Percentiles rank a stretch among this genome's conserved stretches.
phyloP scores from a whole-genome alignment of 352 stramenopile genomes.

The Pythium apleroticum region DNA sequence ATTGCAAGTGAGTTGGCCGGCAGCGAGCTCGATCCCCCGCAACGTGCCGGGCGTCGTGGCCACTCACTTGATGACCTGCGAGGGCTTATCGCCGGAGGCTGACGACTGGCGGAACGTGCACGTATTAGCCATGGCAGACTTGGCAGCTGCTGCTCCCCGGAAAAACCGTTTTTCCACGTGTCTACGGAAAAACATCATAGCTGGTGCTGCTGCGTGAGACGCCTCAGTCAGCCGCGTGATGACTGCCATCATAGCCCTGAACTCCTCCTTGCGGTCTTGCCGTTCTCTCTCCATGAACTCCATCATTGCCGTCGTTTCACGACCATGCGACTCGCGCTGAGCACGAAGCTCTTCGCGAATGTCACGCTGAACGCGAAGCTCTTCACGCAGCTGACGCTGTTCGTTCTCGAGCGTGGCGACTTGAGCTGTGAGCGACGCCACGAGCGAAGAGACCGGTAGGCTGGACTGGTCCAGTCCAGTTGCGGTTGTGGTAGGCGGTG shows the following conservation, averaged over 20 bases:
- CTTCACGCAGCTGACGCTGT: neutral
- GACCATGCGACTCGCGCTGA: neutral
- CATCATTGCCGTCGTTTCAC: neutral
- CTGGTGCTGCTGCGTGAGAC: neutral
- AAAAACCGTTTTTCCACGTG: too few relatives aligned
- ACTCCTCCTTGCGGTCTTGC: neutral
- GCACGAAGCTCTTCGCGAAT: neutral
- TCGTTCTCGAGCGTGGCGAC: neutral
- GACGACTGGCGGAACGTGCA: too few relatives aligned
- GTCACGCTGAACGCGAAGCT: too few relatives aligned
- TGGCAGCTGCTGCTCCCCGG: too few relatives aligned
- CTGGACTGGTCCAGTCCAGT: neutral
- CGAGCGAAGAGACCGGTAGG: neutral
- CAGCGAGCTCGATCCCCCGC: too few relatives aligned
- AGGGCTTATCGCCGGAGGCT: too few relatives aligned
- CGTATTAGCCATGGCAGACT: too few relatives aligned
- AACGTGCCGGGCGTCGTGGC: too few relatives aligned
- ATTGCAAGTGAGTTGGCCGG: too few relatives aligned
- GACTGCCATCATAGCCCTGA: neutral
- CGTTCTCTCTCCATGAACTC: neutral
- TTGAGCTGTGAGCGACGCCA: neutral
- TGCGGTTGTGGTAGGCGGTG: too few relatives aligned
- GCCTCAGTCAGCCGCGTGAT: neutral
- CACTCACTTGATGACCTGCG: too few relatives aligned
- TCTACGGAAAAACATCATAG: too few relatives aligned